Percentiles rank a stretch among this genome's conserved stretches.
Evolutionary conservation across 352 stramenopile species (phyloP).

Genomic region (Pythium utonaiense): DNA sequence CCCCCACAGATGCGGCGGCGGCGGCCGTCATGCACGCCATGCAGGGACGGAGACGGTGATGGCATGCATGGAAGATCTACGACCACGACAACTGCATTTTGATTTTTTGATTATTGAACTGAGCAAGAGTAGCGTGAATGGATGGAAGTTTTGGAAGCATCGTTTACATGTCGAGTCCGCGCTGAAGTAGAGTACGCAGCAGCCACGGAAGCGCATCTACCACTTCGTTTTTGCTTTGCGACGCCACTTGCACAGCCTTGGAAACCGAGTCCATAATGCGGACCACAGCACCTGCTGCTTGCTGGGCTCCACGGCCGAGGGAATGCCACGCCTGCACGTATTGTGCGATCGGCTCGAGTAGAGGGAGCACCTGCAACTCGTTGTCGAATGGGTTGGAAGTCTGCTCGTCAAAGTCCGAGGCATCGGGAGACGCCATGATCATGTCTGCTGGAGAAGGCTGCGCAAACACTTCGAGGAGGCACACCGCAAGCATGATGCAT

Average conservation of each 20-base stretch:
- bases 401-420: background rate
- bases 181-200: conserved; percentile 14
- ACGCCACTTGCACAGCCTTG: background rate
- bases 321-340: conserved; percentile 15
- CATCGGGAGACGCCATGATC: background rate
- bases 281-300: conserved; percentile 6
- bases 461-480: background rate
- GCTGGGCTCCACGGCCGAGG: conserved; percentile 5
- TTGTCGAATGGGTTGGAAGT: background rate
- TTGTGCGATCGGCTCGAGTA: conserved; percentile 8
- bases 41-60: conserved; percentile 29
- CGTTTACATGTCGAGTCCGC: background rate
- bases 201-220: conserved; percentile 5
- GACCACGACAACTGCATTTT: background rate
- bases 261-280: background rate
- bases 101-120: background rate
- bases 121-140: background rate
- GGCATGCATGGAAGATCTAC: conserved; percentile 5
- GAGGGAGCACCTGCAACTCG: background rate
- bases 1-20: conserved; percentile 14
- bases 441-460: background rate
- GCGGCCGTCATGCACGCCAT: conserved; percentile 22
- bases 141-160: background rate
- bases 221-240: background rate
- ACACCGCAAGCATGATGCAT: background rate